Percentiles rank a stretch among this genome's conserved stretches.
These are phyloP conservation scores for Microsporum audouinii DNA, from an alignment of 2,329 filamentous ascomycete species.

Conservation along the genomic window DNA sequence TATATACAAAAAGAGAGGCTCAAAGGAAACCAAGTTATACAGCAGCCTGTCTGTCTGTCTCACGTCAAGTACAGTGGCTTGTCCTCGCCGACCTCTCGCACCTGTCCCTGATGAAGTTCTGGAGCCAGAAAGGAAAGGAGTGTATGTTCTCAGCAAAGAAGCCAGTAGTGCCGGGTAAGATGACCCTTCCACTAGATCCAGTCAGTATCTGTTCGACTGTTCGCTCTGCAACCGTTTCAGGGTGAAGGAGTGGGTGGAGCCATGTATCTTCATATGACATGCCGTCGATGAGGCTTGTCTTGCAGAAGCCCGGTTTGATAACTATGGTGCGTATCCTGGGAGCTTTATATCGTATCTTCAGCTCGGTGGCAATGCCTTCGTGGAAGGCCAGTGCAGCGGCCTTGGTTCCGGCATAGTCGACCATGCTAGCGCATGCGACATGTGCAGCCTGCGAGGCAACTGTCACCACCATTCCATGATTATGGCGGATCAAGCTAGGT, in stretches of 20 bases:
- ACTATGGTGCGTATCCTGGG: constrained; percentile 54
- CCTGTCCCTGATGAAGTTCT: constrained; percentile 40
- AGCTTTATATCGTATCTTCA: constrained; percentile 50
- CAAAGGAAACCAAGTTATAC: neutral
- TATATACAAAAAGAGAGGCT: neutral
- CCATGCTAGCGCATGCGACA: constrained; percentile 49
- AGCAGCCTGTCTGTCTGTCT: neutral
- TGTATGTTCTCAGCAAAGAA: constrained; percentile 35
- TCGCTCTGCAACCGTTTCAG: constrained; percentile 53
- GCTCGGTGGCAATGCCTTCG: constrained; percentile 50
- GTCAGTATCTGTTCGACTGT: constrained; percentile 50
- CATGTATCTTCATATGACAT: constrained; percentile 43
- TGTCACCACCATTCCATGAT: constrained; percentile 65
- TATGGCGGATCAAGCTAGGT: constrained; percentile 48
- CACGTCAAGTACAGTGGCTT: neutral
- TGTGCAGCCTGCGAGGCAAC: constrained; percentile 55
- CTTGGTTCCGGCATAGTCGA: constrained; percentile 58
- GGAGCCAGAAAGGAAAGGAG: constrained; percentile 52
- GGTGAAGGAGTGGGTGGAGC: constrained; percentile 44
- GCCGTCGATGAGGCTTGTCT: constrained; percentile 49
- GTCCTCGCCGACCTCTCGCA: constrained; percentile 21
- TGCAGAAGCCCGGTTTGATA: constrained; percentile 53
- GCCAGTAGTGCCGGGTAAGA: constrained; percentile 41
- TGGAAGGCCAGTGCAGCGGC: constrained; percentile 56
- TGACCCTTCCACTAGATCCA: constrained; percentile 47